Base-by-base conservation (phyloP, 2,329 filamentous ascomycete species). In the Alternaria solani region DNA sequence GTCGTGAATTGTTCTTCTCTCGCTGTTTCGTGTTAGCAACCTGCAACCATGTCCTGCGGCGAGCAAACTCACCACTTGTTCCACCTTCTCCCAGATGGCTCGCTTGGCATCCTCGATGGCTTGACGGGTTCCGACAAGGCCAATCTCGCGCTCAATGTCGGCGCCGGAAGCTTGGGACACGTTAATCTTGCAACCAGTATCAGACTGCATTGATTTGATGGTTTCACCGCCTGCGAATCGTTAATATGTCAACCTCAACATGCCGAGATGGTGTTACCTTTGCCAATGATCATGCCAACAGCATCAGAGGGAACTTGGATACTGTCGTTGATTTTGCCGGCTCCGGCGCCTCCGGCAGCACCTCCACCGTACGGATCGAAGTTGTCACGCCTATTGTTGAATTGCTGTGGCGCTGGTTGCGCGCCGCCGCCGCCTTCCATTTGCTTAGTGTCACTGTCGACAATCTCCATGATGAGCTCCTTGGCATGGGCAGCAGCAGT, bases 261-360 rank as follows among this genome's bases (percentile, higher is more conserved):
- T 2, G 5, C 8, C 25, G 30, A 55, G 25, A 42, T 16, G n/a
- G 42, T 52, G 62, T 61, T 70, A 84, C 84, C 91, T 83, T 96
- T 96, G 66, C 94, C 93, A 62, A 97, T 97, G 66, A 97, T 96
- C 93, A 97, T 97, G 62, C 93, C 93, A 55, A 97, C 93, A 6
- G 93, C 91, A 76, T 97, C 93, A 23, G 93, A 94, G 12, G 93
- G 93, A 9, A 97, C 93, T 68, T 88, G 89, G 64, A 97, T 92
- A 41, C 88, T 89, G 73, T 97, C 92, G 72, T 90, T 93, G 71
- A 91, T 86, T 81, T 94, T 94, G 61, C 72, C 73, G 36, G 62
- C 65, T 34, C 56, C 67, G n/a, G 51, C 65, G 25, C 62, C 64
- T 30, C 52, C 61, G 30, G 51, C 61, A 38, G 30, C 79, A 57